These are phyloP conservation scores for Podaxis sp. DNA, from an alignment of 768 basidiomycete genomes.

Conservation along the genomic window DNA sequence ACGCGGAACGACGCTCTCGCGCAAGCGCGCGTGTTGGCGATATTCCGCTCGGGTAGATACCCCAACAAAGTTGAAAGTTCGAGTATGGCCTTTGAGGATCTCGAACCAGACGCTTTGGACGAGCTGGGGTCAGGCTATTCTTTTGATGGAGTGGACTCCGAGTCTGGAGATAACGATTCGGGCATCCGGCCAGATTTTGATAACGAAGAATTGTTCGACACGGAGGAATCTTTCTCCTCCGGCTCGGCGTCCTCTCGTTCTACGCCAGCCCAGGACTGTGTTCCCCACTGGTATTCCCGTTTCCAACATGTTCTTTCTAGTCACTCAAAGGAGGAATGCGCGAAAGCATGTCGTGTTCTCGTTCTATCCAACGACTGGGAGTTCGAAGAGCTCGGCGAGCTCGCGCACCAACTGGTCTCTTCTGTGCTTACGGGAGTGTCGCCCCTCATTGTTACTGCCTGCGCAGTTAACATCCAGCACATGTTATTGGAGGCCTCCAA, in stretches of 20 bases:
- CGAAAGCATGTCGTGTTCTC: background rate
- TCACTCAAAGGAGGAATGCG: conserved; percentile 3
- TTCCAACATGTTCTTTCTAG: background rate
- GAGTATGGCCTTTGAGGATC: background rate
- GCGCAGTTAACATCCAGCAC: background rate
- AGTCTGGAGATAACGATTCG: background rate
- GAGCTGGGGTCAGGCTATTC: background rate
- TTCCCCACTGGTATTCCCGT: background rate
- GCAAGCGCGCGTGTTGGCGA: conserved; percentile 7
- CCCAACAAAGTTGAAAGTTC: conserved; percentile 4
- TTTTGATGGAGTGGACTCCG: background rate
- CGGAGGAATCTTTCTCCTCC: conserved; percentile 1
- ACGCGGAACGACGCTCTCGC: background rate
- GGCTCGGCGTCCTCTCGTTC: conserved; percentile 4
- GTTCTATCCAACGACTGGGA: conserved; percentile 5
- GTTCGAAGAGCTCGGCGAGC: conserved; percentile 5
- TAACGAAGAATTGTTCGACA: conserved; percentile 1
- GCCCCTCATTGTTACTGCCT: background rate
- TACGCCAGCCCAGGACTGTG: background rate
- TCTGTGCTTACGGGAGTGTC: background rate
- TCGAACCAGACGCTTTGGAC: conserved; percentile 4
- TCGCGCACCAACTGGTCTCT: conserved; percentile 7
- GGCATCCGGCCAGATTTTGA: conserved; percentile 3
- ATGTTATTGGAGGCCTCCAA: conserved; percentile 6
- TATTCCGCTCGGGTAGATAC: conserved; percentile 10